phyloP scores from a whole-genome alignment of 2,329 filamentous ascomycete species.

The Paraphoma chrysanthemicola region DNA sequence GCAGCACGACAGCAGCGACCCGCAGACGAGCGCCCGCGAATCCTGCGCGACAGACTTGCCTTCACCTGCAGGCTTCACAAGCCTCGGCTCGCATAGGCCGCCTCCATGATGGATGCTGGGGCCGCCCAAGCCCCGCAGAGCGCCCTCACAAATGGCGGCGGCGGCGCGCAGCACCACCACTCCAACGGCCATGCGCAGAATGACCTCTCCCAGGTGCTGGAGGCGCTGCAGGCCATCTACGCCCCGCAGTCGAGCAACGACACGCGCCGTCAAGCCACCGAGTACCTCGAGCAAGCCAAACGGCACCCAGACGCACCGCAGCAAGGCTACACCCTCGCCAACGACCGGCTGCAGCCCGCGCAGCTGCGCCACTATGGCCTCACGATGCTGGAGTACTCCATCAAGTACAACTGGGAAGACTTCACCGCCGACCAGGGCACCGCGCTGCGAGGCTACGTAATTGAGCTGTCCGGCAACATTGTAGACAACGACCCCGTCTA shows the following conservation, averaged over 20 bases:
- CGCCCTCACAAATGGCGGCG: slow-evolving; percentile 27
- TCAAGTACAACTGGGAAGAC: slow-evolving; percentile 82
- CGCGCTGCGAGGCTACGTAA: slow-evolving; percentile 76
- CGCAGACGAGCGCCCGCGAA: neutral
- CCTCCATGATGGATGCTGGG: slow-evolving; percentile 41
- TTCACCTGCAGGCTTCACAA: neutral
- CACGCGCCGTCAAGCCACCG: slow-evolving; percentile 79
- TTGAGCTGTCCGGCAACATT: slow-evolving; percentile 77
- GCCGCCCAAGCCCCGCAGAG: slow-evolving; percentile 34
- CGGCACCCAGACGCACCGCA: slow-evolving; percentile 78
- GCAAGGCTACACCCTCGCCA: slow-evolving; percentile 83
- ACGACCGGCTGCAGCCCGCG: slow-evolving; percentile 75
- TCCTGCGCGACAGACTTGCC: neutral
- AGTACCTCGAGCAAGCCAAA: slow-evolving; percentile 87
- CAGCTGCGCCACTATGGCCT: slow-evolving; percentile 93
- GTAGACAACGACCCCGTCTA: slow-evolving; percentile 78
- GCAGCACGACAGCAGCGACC: too few relatives aligned
- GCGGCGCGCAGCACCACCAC: slow-evolving; percentile 19
- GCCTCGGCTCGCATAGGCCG: slow-evolving; percentile 13
- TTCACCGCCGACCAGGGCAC: slow-evolving; percentile 73
- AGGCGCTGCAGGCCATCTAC: slow-evolving; percentile 88
- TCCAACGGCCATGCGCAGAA: slow-evolving; percentile 23
- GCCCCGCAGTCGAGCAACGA: slow-evolving; percentile 81
- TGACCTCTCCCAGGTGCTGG: slow-evolving; percentile 72
- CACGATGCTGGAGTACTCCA: slow-evolving; percentile 86